These are phyloP conservation scores for Capsicum pubescens DNA, from an alignment of 257 asterid genomes.

Conservation along the genomic window DNA sequence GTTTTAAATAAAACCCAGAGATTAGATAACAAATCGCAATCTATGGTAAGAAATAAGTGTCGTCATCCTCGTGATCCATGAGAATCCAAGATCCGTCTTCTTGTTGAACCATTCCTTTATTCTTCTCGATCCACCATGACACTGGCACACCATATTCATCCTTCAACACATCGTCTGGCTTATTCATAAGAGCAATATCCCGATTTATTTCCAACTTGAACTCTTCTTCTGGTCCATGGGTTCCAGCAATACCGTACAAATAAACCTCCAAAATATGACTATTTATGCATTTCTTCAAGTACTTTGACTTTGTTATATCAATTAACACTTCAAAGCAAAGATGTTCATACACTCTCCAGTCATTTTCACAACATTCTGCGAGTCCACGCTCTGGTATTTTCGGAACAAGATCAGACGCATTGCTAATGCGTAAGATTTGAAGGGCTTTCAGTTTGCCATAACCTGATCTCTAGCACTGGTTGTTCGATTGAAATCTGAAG, in stretches of 20 bases:
- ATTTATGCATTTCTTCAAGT: slow-evolving; percentile 36
- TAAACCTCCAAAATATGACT: slow-evolving; percentile 62
- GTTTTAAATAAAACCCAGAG: too few relatives aligned
- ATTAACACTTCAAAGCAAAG: slow-evolving; percentile 64
- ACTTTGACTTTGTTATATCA: slow-evolving; percentile 58
- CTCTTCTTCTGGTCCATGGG: slow-evolving; percentile 40
- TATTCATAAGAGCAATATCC: slow-evolving; percentile 42
- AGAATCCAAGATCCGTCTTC: slow-evolving; percentile 37
- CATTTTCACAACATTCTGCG: background rate
- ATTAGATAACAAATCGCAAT: background rate
- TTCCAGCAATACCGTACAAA: slow-evolving; percentile 53
- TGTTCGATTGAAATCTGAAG: slow-evolving; percentile 32
- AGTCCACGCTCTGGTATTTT: slow-evolving; percentile 41
- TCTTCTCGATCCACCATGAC: slow-evolving; percentile 30
- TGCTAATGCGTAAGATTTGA: slow-evolving; percentile 51
- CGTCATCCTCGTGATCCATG: slow-evolving; percentile 7
- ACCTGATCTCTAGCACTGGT: slow-evolving; percentile 56
- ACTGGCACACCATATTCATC: slow-evolving; percentile 27
- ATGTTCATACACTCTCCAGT: slow-evolving; percentile 46
- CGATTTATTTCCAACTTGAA: slow-evolving; percentile 30
- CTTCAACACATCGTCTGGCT: slow-evolving; percentile 34
- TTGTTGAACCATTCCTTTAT: slow-evolving; percentile 28
- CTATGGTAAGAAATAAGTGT: background rate
- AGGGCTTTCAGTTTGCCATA: slow-evolving; percentile 38
- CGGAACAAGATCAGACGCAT: slow-evolving; percentile 60